Evolutionary conservation across 371 early-diverging fungal genomes (phyloP), one percentile per base, ranked within the genome.

Genomic region (Vittaforma corneae): DNA sequence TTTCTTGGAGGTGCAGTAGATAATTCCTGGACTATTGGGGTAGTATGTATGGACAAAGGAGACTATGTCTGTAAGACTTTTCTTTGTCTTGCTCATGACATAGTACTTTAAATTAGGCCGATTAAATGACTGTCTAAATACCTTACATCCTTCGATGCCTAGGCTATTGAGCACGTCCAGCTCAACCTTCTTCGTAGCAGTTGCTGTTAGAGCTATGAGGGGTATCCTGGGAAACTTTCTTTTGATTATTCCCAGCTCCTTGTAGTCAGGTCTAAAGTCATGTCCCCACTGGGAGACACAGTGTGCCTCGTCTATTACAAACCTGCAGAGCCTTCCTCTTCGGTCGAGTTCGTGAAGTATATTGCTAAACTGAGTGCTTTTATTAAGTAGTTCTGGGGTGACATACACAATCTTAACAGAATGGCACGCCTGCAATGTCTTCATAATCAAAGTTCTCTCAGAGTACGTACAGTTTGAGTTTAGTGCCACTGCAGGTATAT

Each of bases 281-380:
- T 92, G 90, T 9, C 95, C 95, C 93, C 94, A 93, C 70, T 87
- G 87, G 34, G 85, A 86, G 3, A 96, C 84, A 78, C 99, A 98
- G 74, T 98, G 97, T 0, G 93, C 94, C 77, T 94, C 95, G 71
- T 98, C 97, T 65, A 99, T 84, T 0, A 96, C 94, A 82, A 97
- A 92, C 24, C 88, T 79, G 6, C 62, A 28, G 11, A 75, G 40
- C 33, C 48, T 45, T 11, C 34, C 55, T 45, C 48, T 51, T 48
- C 33, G 32, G 42, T 58, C 20, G 38, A 75, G 48, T 2, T 28
- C 28, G 11, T 57, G 26, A 9, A 76, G 47, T 87, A 83, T 0
- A 88, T 88, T 26, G 58, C 83, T 80, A 28, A 92, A 84, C 55
- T 82, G 79, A 2, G 61, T 61, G 53, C 87, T 88, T 67, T 85